Evolutionary conservation across 345 rosid species (phyloP).

Genomic region (Excoecaria agallocha): DNA sequence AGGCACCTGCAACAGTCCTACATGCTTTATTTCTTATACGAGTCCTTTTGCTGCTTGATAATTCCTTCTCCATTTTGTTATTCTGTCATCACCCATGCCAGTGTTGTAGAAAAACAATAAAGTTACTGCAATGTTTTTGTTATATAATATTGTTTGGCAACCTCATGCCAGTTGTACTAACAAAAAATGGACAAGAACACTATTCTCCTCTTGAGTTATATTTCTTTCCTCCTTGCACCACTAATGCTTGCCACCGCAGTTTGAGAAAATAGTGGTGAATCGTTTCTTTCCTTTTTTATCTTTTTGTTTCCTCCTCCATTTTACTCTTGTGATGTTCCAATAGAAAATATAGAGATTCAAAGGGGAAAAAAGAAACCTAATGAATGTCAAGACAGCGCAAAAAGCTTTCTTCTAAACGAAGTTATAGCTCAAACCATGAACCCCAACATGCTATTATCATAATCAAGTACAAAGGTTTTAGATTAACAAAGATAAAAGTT

Average conservation of each 20-base stretch:
- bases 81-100: neutral
- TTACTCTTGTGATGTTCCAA: neutral
- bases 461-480: too few species aligned
- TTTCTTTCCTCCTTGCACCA: neutral
- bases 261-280: neutral
- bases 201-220: neutral
- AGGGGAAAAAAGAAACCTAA: neutral
- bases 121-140: too few species aligned
- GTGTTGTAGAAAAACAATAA: slow-evolving; percentile 8
- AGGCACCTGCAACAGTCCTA: slow-evolving; percentile 6
- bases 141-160: neutral
- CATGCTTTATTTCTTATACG: neutral
- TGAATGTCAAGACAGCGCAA: neutral
- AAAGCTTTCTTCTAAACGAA: neutral
- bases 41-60: slow-evolving; percentile 4
- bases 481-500: neutral
- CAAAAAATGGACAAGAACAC: neutral
- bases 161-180: neutral
- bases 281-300: neutral
- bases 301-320: neutral
- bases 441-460: neutral
- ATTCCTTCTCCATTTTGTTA: neutral
- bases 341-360: too few species aligned
- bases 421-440: neutral
- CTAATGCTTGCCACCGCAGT: neutral